Evolutionary conservation across 768 basidiomycete species (phyloP), one percentile per base, ranked within the genome.

Genomic region (Auricularia auricula-judae): DNA sequence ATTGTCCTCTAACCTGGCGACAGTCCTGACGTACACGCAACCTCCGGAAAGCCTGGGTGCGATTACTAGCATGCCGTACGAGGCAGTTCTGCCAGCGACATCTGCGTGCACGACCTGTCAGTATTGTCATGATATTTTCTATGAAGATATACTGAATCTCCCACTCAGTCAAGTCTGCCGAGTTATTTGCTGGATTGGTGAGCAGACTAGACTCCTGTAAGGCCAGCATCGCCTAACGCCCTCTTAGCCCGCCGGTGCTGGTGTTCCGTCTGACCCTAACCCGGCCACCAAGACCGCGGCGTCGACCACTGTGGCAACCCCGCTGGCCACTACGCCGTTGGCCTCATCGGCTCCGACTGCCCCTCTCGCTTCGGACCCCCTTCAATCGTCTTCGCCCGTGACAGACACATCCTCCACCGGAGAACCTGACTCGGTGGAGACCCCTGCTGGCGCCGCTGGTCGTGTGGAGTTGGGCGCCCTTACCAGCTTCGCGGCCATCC

Each of bases 21-120:
- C 35, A 64, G 76, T 76, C 14, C 11, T 69, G 35, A 80, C 82
- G 12, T 83, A 79, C 71, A 67, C 72, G 53, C 81, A 82, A 71
- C 82, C 81, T 54, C 69, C 79, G 23, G 81, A 82, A 69, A 77
- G 78, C 2, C 70, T 79, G 58, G 80, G 80, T 35, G 67, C 76
- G n/a, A 80, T 81, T 68, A 70, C 72, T 16, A 67, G 71, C 1
- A 69, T 81, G n/a, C 82, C 82, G 0, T 83, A 82, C 71, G 71
- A 72, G 1, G 35, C 43, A 35, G 16, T 12, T 42, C 33, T 65
- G 35, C 64, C 64, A 16, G 58, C 64, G 2, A 39, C 35, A 33
- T 59, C 34, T 33, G 34, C 56, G 5, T 59, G 29, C 29, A 35
- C 56, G 10, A 35, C 56, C 7, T 59, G 34, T 59, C 7, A 14